Percentiles rank a stretch among this genome's conserved stretches.
Evolutionary conservation across 805 yeast species (phyloP).

Genomic region (Monosporozyma siamensis): DNA sequence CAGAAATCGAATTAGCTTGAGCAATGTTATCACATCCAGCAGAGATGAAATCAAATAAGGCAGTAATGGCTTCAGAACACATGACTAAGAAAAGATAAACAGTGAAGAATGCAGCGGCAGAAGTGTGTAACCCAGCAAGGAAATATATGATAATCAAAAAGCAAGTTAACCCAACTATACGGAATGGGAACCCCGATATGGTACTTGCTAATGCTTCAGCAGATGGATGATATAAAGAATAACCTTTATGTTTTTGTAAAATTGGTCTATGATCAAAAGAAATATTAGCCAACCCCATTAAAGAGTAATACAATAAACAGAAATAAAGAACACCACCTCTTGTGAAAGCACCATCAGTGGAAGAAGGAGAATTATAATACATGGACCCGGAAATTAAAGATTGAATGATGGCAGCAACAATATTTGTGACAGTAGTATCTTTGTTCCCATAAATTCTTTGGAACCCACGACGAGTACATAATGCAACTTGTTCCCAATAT

Average conservation of each 20-base stretch:
- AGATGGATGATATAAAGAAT: conserved; percentile 67
- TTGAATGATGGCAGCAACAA: conserved; percentile 35
- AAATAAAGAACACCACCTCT: conserved; percentile 60
- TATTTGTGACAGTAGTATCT: conserved; percentile 35
- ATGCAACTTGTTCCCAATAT: conserved; percentile 39
- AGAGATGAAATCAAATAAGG: conserved; percentile 45
- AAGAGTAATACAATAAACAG: conserved; percentile 43
- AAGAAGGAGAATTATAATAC: conserved; percentile 42
- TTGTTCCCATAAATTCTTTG: conserved; percentile 51
- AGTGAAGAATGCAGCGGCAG: conserved; percentile 49
- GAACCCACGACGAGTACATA: conserved; percentile 43
- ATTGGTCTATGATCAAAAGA: conserved; percentile 48
- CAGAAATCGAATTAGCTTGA: conserved; percentile 50
- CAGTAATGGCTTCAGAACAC: conserved; percentile 22
- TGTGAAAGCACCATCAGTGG: conserved; percentile 51
- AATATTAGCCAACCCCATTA: conserved; percentile 42
- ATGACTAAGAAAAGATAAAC: conserved; percentile 34
- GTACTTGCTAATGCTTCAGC: conserved; percentile 62
- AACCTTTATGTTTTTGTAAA: conserved; percentile 61
- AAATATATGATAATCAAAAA: conserved; percentile 49
- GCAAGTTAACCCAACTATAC: conserved; percentile 36
- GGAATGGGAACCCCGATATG: conserved; percentile 55
- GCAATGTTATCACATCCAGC: conserved; percentile 40
- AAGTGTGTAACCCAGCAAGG: conserved; percentile 41
- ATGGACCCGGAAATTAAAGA: conserved; percentile 55